A percentile compares a stretch with the other conserved stretches of the same genome.
Evolutionary conservation across 2,329 filamentous ascomycete genomes (phyloP).

Genomic region (Fusarium sp.): DNA sequence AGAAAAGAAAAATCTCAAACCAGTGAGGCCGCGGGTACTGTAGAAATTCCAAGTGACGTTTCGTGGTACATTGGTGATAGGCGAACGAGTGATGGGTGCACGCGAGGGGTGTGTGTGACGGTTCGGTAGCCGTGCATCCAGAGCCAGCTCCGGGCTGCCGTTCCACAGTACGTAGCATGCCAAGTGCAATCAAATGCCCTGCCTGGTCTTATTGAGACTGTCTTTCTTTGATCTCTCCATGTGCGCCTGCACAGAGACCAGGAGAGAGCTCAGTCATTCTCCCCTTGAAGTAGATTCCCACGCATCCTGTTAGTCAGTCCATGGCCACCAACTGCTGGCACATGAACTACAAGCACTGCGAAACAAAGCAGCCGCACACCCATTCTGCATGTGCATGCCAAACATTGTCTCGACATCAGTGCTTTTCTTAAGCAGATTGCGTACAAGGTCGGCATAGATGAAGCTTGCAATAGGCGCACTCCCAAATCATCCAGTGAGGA

Average conservation of each 20-base stretch:
- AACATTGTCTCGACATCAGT: constrained; percentile 33
- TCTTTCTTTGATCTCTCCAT: constrained; percentile 34
- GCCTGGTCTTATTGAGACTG: constrained; percentile 23
- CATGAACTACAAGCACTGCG: constrained; percentile 29
- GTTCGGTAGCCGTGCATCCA: constrained; percentile 40
- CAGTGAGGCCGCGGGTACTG: constrained; percentile 10
- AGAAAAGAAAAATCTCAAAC: constrained; percentile 18
- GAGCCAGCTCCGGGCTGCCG: constrained; percentile 43
- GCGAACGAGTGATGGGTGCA: constrained; percentile 28
- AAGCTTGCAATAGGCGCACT: constrained; percentile 76
- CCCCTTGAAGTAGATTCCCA: constrained; percentile 32
- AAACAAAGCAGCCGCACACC: constrained; percentile 25
- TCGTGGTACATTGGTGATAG: constrained; percentile 9
- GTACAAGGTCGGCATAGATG: constrained; percentile 73
- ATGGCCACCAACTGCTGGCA: constrained; percentile 26
- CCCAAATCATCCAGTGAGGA: constrained; percentile 76
- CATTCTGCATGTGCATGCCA: constrained; percentile 30
- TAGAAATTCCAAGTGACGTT: constrained; percentile 30
- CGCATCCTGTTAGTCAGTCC: constrained; percentile 43
- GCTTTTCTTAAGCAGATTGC: constrained; percentile 51
- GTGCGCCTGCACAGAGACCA: constrained; percentile 39
- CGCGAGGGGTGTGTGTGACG: constrained; percentile 37
- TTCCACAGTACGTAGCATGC: constrained; percentile 35
- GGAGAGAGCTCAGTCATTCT: constrained; percentile 26
- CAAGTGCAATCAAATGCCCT: constrained; percentile 38